Evolutionary conservation across 1,284 basidiomycete species (phyloP), one percentile per base, ranked within the genome.

Genomic region (Cronartium quercuum): DNA sequence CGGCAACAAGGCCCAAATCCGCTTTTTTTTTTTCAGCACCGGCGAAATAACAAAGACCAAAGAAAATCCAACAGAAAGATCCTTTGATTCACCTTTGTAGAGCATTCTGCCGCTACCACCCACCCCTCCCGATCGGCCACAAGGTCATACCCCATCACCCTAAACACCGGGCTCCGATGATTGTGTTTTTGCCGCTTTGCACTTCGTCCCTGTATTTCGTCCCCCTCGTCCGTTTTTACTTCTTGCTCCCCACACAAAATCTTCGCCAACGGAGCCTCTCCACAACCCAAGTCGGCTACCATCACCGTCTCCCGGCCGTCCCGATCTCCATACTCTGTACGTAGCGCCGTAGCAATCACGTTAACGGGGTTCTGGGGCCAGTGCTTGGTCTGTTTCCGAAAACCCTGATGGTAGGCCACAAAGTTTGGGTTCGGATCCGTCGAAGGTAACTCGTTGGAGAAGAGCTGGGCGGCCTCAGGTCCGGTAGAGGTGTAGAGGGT

Each of bases 251-350:
- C 34, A 10, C 34, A 77, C 15, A 81, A 57, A 47, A 77, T 77
- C 58, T 78, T 88, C 0, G 94, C 94, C 24, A 99, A 85, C 1
- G 90, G 87, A 12, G 93, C 96, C 80, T 98, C 94, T 13, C 96
- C 96, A 78, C 94, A 98, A 6, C 96, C 96, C 29, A 98, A 85
- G 83, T 99, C 96, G 29, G 88, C 93, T 63, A 99, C 88, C 76
- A 98, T 84, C 0, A 89, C 89, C 2, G 79, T 78, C 71, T 85
- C 86, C 21, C 84, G 12, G 10, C 51, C n/a, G 38, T 13, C 58
- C 35, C 12, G 37, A 34, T 41, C 21, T 51, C 74, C 41, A 60
- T 55, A 60, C 65, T 76, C 60, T 55, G 66, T 41, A 10, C 29
- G 29, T 73, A 77, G 29, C n/a, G 65, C 38, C 35, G 78, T 76